These are phyloP conservation scores for Thinopyrum elongatum DNA, from an alignment of 176 grass and related monocot species.

Conservation along the genomic window DNA sequence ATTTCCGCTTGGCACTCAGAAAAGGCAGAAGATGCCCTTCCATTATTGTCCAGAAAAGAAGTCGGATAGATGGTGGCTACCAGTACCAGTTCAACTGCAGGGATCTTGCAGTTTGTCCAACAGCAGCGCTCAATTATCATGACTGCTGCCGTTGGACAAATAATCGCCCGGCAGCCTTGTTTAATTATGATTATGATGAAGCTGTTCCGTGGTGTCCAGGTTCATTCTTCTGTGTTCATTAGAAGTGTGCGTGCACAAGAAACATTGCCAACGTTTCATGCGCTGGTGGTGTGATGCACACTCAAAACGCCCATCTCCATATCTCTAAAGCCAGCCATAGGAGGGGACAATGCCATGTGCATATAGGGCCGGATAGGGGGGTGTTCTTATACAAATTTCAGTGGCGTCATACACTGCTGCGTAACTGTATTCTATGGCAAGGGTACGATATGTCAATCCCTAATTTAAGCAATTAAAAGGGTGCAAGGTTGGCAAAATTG, in stretches of 20 bases:
- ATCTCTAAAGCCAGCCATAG: constrained; percentile 2
- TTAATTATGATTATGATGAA: constrained; percentile 8
- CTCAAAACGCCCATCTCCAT: background rate
- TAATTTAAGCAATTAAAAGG: background rate
- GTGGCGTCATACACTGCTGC: background rate
- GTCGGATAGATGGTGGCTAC: background rate
- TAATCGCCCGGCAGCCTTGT: background rate
- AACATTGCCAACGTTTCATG: constrained; percentile 8
- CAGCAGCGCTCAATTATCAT: constrained; percentile 1
- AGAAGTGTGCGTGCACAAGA: background rate
- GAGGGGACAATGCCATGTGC: constrained; percentile 67
- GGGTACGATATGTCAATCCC: background rate
- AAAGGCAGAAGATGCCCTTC: background rate
- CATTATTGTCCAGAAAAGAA: background rate
- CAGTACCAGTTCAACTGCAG: constrained; percentile 1
- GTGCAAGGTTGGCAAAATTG: constrained; percentile 4
- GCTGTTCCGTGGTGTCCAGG: background rate
- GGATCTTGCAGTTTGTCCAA: constrained; percentile 21
- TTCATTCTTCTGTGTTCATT: background rate
- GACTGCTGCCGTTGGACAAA: background rate
- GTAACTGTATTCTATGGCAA: background rate
- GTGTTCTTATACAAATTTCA: constrained; percentile 10
- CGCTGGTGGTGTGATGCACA: background rate
- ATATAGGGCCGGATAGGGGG: constrained; percentile 3
- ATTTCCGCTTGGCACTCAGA: too few relatives aligned